Evolutionary conservation across 2,329 filamentous ascomycete genomes (phyloP), one percentile per base, ranked within the genome.

Genomic region (Taxawa tesnikishii): DNA sequence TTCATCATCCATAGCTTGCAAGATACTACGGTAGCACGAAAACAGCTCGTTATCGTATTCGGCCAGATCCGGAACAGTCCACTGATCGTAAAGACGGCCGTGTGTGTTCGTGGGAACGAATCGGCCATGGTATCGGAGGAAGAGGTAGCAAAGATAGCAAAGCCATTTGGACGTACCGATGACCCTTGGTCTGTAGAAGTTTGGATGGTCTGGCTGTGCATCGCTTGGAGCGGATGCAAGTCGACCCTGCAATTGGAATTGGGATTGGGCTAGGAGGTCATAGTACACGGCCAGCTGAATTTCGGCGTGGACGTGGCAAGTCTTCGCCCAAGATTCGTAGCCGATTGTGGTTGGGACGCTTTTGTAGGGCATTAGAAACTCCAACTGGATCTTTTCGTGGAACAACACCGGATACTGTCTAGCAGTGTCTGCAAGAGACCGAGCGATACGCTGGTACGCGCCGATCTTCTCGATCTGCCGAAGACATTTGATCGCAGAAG

Each of bases 281-380:
- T 34, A 34, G 23, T 34, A n/a, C 2, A 34, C 33, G 4, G 28
- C 23, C 9, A 34, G 16, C 18, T 34, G 33, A 6, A 34, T 24
- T 25, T 34, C 33, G 11, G 33, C 33, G 14, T 34, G 33, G 9
- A 34, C 33, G 14, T 34, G 33, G 13, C 33, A 34, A 2, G 23
- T 26, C 7, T n/a, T 26, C 13, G 33, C 33, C 33, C 33, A 34
- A 23, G 26, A 10, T 23, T 34, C 33, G 9, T 34, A 17, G 1
- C 21, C 33, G 12, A 34, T 34, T 2, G n/a, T 26, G 2, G 33
- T 31, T 6, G 28, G 15, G 5, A 31, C 15, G n/a, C 19, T 11
- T 12, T 34, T 12, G 11, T 34, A 34, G 7, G 33, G 33, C 7
- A 23, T 34, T 7, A 27, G 15, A 15, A 29, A 31, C 5, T 7